Evolutionary conservation across 768 basidiomycete species (phyloP).

Genomic region (Phlebiopsis gigantea): DNA sequence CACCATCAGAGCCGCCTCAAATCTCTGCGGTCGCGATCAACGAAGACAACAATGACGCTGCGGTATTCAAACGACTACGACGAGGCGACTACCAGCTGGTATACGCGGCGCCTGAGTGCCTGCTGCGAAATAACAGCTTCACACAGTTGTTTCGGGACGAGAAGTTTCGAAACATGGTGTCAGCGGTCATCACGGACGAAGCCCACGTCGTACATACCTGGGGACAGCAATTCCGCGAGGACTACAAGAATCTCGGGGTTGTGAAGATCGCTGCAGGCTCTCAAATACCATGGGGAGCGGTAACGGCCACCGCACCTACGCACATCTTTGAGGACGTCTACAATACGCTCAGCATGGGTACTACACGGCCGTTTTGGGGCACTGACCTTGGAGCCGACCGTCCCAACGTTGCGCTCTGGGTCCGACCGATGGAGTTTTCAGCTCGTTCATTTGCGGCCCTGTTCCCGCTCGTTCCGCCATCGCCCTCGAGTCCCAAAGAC

Average conservation of each 20-base stretch:
- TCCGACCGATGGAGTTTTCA: not conserved
- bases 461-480: not conserved
- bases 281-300: not conserved
- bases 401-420: not conserved
- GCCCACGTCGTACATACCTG: not conserved
- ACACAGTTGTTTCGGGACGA: not conserved
- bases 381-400: not conserved
- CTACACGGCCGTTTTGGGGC: not conserved
- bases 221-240: not conserved
- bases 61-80: not conserved
- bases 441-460: not conserved
- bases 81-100: not conserved
- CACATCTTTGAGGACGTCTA: not conserved
- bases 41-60: not conserved
- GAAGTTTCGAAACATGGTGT: not conserved
- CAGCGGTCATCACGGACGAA: not conserved
- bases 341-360: not conserved
- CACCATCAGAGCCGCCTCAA: not conserved
- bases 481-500: not conserved
- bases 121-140: not conserved
- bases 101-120: not conserved
- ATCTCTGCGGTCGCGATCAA: not conserved
- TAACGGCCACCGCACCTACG: not conserved
- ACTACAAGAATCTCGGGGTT: not conserved
- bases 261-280: not conserved